These are phyloP conservation scores for Talaromyces amestolkiae DNA, from an alignment of 2,329 filamentous ascomycete genomes.

Conservation along the genomic window DNA sequence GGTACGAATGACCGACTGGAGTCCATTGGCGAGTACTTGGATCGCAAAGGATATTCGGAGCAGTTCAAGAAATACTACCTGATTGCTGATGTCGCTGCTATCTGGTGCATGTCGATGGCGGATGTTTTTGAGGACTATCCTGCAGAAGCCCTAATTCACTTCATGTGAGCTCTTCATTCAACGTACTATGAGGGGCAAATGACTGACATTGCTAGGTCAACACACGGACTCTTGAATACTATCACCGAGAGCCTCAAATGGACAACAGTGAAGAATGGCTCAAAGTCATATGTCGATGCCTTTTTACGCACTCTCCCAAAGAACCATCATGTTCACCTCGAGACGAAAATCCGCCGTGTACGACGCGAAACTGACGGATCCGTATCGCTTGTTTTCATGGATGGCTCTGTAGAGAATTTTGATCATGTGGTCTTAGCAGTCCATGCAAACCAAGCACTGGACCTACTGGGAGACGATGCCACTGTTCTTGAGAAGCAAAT, in stretches of 20 bases:
- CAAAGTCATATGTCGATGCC: slow-evolving; percentile 13
- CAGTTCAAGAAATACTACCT: slow-evolving; percentile 13
- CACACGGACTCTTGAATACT: neutral
- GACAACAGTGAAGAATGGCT: slow-evolving; percentile 11
- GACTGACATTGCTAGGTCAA: slow-evolving; percentile 4
- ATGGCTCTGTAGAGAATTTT: neutral
- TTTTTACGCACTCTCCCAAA: neutral
- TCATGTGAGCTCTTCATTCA: slow-evolving; percentile 5
- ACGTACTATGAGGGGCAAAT: neutral
- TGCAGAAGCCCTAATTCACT: slow-evolving; percentile 4
- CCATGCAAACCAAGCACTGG: slow-evolving; percentile 10
- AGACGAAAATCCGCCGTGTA: neutral
- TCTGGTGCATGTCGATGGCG: slow-evolving; percentile 4
- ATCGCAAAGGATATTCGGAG: slow-evolving; percentile 7
- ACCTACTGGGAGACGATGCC: neutral
- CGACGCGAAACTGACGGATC: neutral
- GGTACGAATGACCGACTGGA: neutral
- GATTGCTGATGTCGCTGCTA: slow-evolving; percentile 1
- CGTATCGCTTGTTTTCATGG: neutral
- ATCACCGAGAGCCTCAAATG: slow-evolving; percentile 4
- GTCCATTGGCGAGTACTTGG: slow-evolving; percentile 13
- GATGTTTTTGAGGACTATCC: slow-evolving; percentile 6
- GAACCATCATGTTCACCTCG: slow-evolving; percentile 8
- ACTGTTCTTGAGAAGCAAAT: neutral
- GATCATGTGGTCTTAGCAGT: slow-evolving; percentile 15